phyloP scores from a whole-genome alignment of 164 flowering plant genomes.

The Nymphaea thermarum region DNA sequence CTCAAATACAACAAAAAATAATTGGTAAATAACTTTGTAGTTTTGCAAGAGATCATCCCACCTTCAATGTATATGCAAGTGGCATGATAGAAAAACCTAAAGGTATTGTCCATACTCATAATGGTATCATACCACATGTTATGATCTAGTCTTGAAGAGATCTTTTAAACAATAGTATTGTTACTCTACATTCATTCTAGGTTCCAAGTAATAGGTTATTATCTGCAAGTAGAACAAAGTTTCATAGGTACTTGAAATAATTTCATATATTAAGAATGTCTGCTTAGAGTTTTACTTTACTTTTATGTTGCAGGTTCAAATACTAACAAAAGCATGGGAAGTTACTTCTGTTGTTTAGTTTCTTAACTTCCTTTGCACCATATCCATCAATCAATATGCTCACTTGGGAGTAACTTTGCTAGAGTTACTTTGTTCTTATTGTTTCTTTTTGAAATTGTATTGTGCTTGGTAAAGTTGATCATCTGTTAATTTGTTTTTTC shows the following conservation, averaged over 20 bases:
- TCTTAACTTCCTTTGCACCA: slow-evolving; percentile 92
- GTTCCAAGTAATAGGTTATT: not conserved
- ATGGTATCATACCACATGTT: slow-evolving; percentile 78
- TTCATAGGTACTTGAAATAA: too few relatives aligned
- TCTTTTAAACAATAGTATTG: not conserved
- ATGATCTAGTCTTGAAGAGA: not conserved
- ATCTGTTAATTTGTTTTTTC: not conserved
- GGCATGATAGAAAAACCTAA: slow-evolving; percentile 99
- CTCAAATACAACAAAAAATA: slow-evolving; percentile 27
- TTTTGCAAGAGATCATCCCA: slow-evolving; percentile 54
- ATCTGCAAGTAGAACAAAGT: not conserved
- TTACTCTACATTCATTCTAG: not conserved
- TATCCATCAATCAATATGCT: slow-evolving; percentile 42
- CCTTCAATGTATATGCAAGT: slow-evolving; percentile 86
- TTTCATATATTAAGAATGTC: too few relatives aligned
- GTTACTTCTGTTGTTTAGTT: slow-evolving; percentile 74
- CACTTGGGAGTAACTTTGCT: not conserved
- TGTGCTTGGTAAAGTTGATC: too few relatives aligned
- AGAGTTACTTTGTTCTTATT: not conserved
- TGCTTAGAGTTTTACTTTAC: not conserved
- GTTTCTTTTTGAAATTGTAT: too few relatives aligned
- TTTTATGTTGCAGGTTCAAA: slow-evolving; percentile 60
- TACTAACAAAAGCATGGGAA: slow-evolving; percentile 81
- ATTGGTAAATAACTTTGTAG: not conserved
- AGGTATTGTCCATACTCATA: slow-evolving; percentile 95